phyloP scores from a whole-genome alignment of 2,329 filamentous ascomycete species.

The Penicillium sp. region DNA sequence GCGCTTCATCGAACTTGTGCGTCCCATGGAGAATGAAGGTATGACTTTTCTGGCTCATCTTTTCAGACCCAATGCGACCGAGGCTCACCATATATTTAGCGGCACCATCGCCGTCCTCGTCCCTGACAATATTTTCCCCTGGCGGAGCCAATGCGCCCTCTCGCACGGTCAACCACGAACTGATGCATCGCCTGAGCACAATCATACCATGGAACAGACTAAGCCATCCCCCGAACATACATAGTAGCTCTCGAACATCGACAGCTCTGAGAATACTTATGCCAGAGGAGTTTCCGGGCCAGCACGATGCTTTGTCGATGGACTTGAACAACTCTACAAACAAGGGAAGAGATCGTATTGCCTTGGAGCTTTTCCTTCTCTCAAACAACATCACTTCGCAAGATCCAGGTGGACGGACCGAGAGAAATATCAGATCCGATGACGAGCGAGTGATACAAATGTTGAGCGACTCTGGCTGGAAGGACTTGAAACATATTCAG shows the following conservation, averaged over 20 bases:
- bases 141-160: too few species aligned
- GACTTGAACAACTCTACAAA: conserved; percentile 1
- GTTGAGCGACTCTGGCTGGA: not conserved
- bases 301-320: not conserved
- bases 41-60: not conserved
- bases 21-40: not conserved
- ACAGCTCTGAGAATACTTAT: conserved; percentile 17
- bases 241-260: too few species aligned
- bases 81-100: not conserved
- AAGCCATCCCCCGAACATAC: too few species aligned
- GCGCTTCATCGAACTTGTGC: conserved; percentile 8
- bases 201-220: too few species aligned
- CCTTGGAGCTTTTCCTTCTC: conserved; percentile 6
- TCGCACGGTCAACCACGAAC: too few species aligned
- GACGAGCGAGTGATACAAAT: not conserved
- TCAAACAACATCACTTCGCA: conserved; percentile 16
- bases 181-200: too few species aligned
- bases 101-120: not conserved
- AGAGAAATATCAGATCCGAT: not conserved
- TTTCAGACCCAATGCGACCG: not conserved
- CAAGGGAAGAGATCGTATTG: not conserved
- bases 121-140: conserved; percentile 2
- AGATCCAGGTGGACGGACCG: not conserved
- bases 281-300: conserved; percentile 12
- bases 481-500: not conserved